Evolutionary conservation across 805 yeast genomes (phyloP), one percentile per base, ranked within the genome.

Genomic region (Monosporozyma aquatica): DNA sequence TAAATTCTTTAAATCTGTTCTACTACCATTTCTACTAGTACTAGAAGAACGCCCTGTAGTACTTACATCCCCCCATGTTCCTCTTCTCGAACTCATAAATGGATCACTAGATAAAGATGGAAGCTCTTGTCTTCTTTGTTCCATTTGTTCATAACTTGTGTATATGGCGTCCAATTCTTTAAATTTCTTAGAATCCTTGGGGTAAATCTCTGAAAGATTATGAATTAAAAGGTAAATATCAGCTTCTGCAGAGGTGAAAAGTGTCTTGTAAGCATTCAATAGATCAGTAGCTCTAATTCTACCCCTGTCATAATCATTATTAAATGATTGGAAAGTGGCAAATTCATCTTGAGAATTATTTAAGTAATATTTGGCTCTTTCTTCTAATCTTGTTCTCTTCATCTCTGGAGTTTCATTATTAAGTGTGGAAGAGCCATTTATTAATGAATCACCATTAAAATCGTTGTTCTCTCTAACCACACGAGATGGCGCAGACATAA

Each of bases 361-460:
- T 41, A 84, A 62, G 56, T 86, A 84, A 58, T 83, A 87, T 56
- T 81, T 79, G 1, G 95, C 95, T 55, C 95, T 70, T 58, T 86
- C 95, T 48, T 83, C 90, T 23, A 87, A 69, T 50, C 95, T 71
- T 56, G 71, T 64, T 47, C 67, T 71, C 50, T 76, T 82, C 33
- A 69, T 62, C 25, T 72, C 76, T 9, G 62, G 59, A 1, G 72
- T 59, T 23, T 60, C 61, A 17, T 48, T 66, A 18, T 53, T 59
- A n/a, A n/a, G n/a, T n/a, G n/a, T n/a, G 4, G 47, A 44, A 13
- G 17, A 21, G 5, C 30, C 7, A 26, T 17, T 20, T 15, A 21
- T n/a, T 22, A 30, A 17, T 17, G 29, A 39, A 20, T 30, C 34
- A 22, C 23, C 40, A 26, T 42, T 42, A 13, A 17, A 27, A 26